Base-by-base conservation (phyloP, 2,329 filamentous ascomycete species). In the Pseudogymnoascus sp. region DNA sequence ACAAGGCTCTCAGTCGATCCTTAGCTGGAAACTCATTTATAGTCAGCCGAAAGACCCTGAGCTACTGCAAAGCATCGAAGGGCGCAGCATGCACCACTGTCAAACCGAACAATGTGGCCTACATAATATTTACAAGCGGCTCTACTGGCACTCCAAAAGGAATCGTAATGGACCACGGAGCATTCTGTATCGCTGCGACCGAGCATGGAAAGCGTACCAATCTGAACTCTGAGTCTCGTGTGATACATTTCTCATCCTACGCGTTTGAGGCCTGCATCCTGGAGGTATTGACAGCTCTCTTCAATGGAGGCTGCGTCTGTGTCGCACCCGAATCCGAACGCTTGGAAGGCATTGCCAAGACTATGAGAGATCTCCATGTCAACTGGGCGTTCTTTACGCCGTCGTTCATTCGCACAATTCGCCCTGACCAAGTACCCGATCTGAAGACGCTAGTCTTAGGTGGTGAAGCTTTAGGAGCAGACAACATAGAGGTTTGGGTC, bases 391-490 rank as follows among this genome's bases (percentile, higher is more conserved):
- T 64, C 7, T 61, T 71, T 18, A 71, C 69, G 21, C 70, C 70
- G 1, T 66, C 69, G 10, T 90, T 96, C 73, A 90, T 89, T 0
- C 90, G 88, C 66, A 90, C 96, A 75, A 78, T 96, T 62, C 95
- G 90, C 0, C 91, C 92, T 0, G 93, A 90, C 0, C 90, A 95
- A 10, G 89, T 87, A 0, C 91, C 91, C 0, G 75, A 76, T 0
- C 74, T 96, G 80, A 63, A 76, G 90, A 3, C 78, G 95, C 1
- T 78, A 93, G 37, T 96, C 90, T 0, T 96, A 93, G 69, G 91
- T 90, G 6, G 92, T 93, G 75, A 96, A 95, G 91, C 82, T 95
- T 44, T 95, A 86, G 10, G 79, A 81, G 44, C 81, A 82, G 77
- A 83, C 18, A 72, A 76, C 63, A 68, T 78, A 59, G 69, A 70